A percentile compares a stretch with the other conserved stretches of the same genome.
These are phyloP conservation scores for Beta corolliflora DNA, from an alignment of 179 eudicot genomes.

Conservation along the genomic window DNA sequence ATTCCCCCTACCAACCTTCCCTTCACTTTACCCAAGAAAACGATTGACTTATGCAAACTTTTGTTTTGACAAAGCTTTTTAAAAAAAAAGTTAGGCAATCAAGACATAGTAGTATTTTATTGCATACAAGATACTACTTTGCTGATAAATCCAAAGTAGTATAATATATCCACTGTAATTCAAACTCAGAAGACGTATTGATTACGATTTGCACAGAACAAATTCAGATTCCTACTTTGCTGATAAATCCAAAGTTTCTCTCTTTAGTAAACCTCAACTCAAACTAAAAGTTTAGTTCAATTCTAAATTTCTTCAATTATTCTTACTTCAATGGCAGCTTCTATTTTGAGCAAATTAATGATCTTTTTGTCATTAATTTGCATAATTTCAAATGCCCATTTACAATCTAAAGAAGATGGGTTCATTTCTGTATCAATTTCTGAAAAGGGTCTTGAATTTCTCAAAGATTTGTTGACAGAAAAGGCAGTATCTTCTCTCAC, in stretches of 20 bases:
- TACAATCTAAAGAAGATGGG: slow-evolving; percentile 35
- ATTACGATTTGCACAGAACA: neutral
- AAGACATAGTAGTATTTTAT: too few species aligned
- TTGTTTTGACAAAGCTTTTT: too few species aligned
- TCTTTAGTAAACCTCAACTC: neutral
- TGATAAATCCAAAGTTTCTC: neutral
- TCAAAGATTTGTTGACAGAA: slow-evolving; percentile 62
- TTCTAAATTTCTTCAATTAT: neutral
- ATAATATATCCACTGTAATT: too few species aligned
- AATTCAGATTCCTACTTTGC: neutral
- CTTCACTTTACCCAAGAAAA: too few species aligned
- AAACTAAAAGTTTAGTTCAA: neutral
- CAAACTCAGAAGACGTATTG: neutral
- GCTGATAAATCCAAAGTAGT: too few species aligned
- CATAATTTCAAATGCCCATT: slow-evolving; percentile 34
- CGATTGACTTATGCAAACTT: too few species aligned
- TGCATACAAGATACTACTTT: too few species aligned
- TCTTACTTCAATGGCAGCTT: slow-evolving; percentile 29
- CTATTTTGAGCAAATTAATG: slow-evolving; percentile 19
- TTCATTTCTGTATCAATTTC: slow-evolving; percentile 63
- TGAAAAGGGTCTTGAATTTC: slow-evolving; percentile 72
- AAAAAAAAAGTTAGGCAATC: too few species aligned
- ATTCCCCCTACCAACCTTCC: too few species aligned
- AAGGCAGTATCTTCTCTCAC: slow-evolving; percentile 55
- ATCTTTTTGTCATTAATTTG: slow-evolving; percentile 29